These are phyloP conservation scores for Debaryomyces sp. DNA, from an alignment of 1,139 yeast species.

Conservation along the genomic window DNA sequence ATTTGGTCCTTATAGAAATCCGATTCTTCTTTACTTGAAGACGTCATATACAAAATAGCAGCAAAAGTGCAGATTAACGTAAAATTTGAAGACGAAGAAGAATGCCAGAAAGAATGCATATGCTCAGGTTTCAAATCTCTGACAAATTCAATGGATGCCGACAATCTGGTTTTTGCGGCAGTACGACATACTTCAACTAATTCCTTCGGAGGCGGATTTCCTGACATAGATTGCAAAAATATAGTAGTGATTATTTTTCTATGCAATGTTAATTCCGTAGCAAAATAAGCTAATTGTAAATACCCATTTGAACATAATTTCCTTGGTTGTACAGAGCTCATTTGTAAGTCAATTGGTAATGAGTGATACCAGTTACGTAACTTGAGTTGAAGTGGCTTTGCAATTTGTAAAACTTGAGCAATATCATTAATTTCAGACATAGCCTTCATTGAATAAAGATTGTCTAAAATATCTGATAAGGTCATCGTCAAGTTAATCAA, in stretches of 20 bases:
- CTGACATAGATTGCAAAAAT: constrained; percentile 41
- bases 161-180: constrained; percentile 79
- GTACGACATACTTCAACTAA: constrained; percentile 69
- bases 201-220: constrained; percentile 56
- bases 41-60: constrained; percentile 67
- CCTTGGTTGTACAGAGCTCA: constrained; percentile 62
- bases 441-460: constrained; percentile 71
- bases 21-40: constrained; percentile 63
- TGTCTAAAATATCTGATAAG: constrained; percentile 68
- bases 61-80: constrained; percentile 88
- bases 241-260: constrained; percentile 72
- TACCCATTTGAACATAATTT: constrained; percentile 72
- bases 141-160: constrained; percentile 82
- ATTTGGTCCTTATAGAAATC: constrained; percentile 65
- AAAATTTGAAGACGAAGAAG: constrained; percentile 74
- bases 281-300: constrained; percentile 81
- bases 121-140: constrained; percentile 78
- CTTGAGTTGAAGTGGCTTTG: constrained; percentile 83
- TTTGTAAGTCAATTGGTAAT: constrained; percentile 69
- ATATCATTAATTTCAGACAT: constrained; percentile 58
- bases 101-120: constrained; percentile 86
- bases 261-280: constrained; percentile 83
- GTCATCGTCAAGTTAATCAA: constrained; percentile 70
- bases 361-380: constrained; percentile 85
- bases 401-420: constrained; percentile 66